Conservation (phyloP, 2,329 filamentous ascomycete species). For the Diaporthe nobilis region DNA sequence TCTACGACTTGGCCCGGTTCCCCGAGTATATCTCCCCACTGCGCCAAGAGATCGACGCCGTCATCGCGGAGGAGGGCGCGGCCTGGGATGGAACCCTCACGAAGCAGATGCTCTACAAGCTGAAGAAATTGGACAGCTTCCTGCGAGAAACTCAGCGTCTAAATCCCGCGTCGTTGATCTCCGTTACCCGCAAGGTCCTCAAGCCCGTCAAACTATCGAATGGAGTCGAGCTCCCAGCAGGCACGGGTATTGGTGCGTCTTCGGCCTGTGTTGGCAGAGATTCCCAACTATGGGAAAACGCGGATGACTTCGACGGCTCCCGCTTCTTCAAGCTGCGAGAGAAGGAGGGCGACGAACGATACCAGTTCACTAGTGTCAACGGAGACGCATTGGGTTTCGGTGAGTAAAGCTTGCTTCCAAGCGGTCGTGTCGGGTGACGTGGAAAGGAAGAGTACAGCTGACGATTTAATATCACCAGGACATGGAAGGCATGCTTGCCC, state of each 20-base stretch:
- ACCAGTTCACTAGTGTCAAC: neutral
- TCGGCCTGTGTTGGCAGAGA: neutral
- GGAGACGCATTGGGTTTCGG: neutral
- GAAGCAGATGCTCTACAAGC: neutral
- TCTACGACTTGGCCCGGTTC: slow-evolving; percentile 51
- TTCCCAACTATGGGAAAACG: neutral
- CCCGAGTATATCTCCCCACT: neutral
- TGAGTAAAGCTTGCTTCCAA: neutral
- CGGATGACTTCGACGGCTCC: neutral
- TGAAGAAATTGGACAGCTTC: slow-evolving; percentile 45
- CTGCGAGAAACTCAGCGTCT: neutral
- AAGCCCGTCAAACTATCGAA: neutral
- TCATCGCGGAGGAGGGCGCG: neutral
- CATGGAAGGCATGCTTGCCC: slow-evolving; percentile 17
- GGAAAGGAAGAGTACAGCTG: neutral
- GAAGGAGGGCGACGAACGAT: neutral
- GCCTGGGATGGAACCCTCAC: neutral
- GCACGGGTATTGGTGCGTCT: neutral
- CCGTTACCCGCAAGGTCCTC: neutral
- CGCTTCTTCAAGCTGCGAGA: neutral
- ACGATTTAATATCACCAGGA: neutral
- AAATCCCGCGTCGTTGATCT: neutral
- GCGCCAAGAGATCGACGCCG: neutral
- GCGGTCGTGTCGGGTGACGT: neutral
- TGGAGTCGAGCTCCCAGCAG: neutral